Conservation (phyloP, 176 grass and related monocot genomes). For the Secale cereale region DNA sequence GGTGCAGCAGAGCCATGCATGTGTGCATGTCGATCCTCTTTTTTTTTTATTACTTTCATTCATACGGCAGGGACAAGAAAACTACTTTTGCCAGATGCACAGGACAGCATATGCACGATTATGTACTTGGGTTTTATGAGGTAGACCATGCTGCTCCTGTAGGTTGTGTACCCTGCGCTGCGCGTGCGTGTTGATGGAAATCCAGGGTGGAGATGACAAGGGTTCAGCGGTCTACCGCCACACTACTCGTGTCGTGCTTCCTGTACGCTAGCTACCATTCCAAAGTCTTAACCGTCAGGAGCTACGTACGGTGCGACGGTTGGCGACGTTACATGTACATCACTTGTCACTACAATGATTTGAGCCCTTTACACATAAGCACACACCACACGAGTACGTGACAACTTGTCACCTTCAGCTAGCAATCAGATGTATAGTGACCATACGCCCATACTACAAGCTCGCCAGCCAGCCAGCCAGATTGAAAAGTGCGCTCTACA, state of each 20-base stretch:
- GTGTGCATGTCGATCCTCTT: neutral
- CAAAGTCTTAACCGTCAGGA: neutral
- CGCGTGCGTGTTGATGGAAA: neutral
- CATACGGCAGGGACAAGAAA: neutral
- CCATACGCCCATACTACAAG: neutral
- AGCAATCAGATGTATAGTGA: neutral
- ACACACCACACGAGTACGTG: neutral
- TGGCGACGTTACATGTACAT: no score
- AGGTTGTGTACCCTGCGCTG: neutral
- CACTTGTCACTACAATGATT: neutral
- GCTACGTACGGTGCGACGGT: neutral
- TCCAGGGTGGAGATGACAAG: neutral
- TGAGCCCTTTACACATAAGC: neutral
- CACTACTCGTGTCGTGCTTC: neutral
- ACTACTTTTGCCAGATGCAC: neutral
- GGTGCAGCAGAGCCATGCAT: neutral
- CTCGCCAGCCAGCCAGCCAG: neutral
- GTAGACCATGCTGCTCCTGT: constrained; percentile 19
- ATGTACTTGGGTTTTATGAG: constrained; percentile 29
- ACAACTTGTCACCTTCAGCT: neutral
- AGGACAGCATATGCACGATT: neutral
- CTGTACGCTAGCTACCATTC: neutral
- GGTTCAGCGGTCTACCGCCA: neutral
- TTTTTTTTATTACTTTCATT: neutral
- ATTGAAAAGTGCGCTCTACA: neutral